Conservation (phyloP, 1,284 basidiomycete genomes). For the Leccinum solheimii region DNA sequence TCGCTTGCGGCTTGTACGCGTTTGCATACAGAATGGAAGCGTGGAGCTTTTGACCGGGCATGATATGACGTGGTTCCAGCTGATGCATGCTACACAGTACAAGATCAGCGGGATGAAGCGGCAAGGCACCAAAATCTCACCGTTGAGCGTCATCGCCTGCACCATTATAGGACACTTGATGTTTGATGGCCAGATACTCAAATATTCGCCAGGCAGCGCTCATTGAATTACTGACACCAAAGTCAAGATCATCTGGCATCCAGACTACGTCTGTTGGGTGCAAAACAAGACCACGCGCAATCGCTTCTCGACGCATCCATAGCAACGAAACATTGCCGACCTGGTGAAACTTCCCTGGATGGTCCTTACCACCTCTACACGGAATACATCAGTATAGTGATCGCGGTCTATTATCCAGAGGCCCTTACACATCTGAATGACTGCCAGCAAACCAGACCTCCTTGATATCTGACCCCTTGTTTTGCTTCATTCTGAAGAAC, state of each 20-base stretch:
- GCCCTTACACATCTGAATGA: slow-evolving; percentile 28
- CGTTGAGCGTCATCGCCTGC: too few species aligned
- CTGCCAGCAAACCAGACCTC: slow-evolving; percentile 24
- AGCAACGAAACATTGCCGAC: slow-evolving; percentile 18
- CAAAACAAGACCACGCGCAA: too few species aligned
- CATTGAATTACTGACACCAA: too few species aligned
- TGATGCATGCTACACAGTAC: slow-evolving; percentile 19
- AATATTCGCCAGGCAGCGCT: too few species aligned
- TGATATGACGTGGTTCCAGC: slow-evolving; percentile 26
- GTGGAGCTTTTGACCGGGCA: slow-evolving; percentile 34
- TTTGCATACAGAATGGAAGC: slow-evolving; percentile 32
- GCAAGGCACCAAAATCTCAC: slow-evolving; percentile 8
- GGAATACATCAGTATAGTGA: background rate
- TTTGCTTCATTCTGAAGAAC: background rate
- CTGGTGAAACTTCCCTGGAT: slow-evolving; percentile 12
- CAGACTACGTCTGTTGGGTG: too few species aligned
- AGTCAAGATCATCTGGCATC: too few species aligned
- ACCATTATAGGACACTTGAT: too few species aligned
- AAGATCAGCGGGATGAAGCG: background rate
- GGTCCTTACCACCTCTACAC: slow-evolving; percentile 25
- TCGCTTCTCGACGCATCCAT: slow-evolving; percentile 19
- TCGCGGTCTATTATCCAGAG: background rate
- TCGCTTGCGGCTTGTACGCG: slow-evolving; percentile 26
- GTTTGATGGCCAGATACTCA: too few species aligned
- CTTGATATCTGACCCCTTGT: slow-evolving; percentile 12